phyloP scores from a whole-genome alignment of 1,284 basidiomycete genomes.

The Irpex lacteus region DNA sequence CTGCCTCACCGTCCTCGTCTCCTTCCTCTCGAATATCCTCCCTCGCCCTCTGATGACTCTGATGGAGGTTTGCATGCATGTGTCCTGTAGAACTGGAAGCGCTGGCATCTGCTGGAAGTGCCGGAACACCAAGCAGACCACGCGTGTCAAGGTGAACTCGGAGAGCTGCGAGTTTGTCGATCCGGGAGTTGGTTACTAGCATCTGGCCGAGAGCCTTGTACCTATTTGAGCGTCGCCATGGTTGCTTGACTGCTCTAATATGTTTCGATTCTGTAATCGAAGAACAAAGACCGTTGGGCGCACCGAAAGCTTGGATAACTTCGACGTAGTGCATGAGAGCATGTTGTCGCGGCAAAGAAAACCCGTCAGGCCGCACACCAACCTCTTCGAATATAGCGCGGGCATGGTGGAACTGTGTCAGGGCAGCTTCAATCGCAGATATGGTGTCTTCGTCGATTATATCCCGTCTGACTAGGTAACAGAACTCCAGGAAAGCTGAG shows the following conservation, averaged over 20 bases:
- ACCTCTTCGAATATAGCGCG: not conserved
- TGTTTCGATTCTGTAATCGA: constrained; percentile 18
- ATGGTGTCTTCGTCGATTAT: constrained; percentile 3
- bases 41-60: not conserved
- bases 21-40: too few relatives aligned
- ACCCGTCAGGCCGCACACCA: not conserved
- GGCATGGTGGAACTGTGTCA: not conserved
- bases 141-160: not conserved
- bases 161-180: constrained; percentile 5
- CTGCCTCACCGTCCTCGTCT: not conserved
- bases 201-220: constrained; percentile 8
- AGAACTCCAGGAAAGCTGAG: constrained; percentile 19
- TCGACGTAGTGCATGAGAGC: constrained; percentile 13
- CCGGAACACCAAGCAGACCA: not conserved
- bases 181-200: constrained; percentile 5
- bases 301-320: constrained; percentile 14
- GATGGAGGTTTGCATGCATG: too few relatives aligned
- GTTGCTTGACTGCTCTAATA: constrained; percentile 17
- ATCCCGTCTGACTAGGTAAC: constrained; percentile 12
- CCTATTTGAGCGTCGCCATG: constrained; percentile 11
- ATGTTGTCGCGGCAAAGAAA: constrained; percentile 21
- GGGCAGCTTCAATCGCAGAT: not conserved
- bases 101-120: not conserved
- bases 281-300: constrained; percentile 16
- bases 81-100: too few relatives aligned